phyloP scores from a whole-genome alignment of 23 red algal species.

The Agarophyton chilense region DNA sequence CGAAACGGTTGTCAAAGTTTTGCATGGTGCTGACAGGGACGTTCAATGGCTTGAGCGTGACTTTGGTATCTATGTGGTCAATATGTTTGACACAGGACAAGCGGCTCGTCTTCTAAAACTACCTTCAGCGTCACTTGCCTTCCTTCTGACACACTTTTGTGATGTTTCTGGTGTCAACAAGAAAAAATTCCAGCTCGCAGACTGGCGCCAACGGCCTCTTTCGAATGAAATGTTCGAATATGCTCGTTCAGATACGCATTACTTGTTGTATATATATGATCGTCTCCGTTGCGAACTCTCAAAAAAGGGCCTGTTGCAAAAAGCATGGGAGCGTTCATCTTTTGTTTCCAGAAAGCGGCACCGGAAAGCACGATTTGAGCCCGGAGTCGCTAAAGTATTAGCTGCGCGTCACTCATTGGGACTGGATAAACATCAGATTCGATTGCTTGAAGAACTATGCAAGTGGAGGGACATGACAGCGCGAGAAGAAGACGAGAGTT shows the following conservation, averaged over 20 bases:
- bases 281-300: slow-evolving; percentile 66
- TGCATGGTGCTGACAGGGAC: slow-evolving; percentile 91
- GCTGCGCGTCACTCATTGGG: slow-evolving; percentile 39
- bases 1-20: slow-evolving; percentile 77
- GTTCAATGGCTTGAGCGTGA: slow-evolving; percentile 95
- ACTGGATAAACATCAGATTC: slow-evolving; percentile 53
- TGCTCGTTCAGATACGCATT: slow-evolving; percentile 96
- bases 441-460: slow-evolving; percentile 69
- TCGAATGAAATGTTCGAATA: slow-evolving; percentile 83
- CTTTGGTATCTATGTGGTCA: slow-evolving; percentile 89
- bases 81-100: slow-evolving; percentile 95
- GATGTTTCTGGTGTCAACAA: slow-evolving; percentile 53
- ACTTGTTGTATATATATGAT: slow-evolving; percentile 94
- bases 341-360: slow-evolving; percentile 56
- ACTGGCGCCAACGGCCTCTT: slow-evolving; percentile 95
- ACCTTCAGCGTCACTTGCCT: slow-evolving; percentile 68
- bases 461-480: slow-evolving; percentile 87
- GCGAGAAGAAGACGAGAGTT: slow-evolving; percentile 90
- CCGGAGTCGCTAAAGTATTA: slow-evolving; percentile 44
- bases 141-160: slow-evolving; percentile 62
- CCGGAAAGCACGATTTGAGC: slow-evolving; percentile 40
- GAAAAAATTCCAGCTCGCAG: slow-evolving; percentile 85
- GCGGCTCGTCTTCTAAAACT: slow-evolving; percentile 72
- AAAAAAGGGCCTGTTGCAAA: slow-evolving; percentile 32
- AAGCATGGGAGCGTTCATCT: slow-evolving; percentile 65